Conservation (phyloP, 2,329 filamentous ascomycete species). For the Coleophoma eucalyptorum region DNA sequence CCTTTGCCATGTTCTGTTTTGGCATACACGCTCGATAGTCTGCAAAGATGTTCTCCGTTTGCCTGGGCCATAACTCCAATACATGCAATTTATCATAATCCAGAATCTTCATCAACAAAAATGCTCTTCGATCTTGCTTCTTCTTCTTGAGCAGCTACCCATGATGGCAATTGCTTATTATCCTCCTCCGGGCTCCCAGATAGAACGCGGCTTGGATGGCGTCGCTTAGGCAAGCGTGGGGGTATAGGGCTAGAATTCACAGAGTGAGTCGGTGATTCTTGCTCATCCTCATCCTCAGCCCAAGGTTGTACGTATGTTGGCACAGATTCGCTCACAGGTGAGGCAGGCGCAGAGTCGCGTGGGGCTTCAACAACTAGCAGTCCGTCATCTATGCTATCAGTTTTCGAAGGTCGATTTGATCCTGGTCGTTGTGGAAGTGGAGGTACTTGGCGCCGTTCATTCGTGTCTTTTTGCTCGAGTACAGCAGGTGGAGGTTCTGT, state of each 20-base stretch:
- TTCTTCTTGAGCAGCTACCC: conserved; percentile 30
- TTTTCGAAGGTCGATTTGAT: conserved; percentile 26
- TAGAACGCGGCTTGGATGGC: conserved; percentile 14
- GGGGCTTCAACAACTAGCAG: conserved; percentile 65
- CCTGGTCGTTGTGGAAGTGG: conserved; percentile 44
- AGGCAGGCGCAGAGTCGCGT: conserved; percentile 58
- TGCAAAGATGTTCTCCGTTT: too few species aligned
- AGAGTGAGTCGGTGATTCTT: conserved; percentile 7
- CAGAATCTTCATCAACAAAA: conserved; percentile 26
- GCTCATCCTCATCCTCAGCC: conserved; percentile 30
- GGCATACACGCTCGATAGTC: too few species aligned
- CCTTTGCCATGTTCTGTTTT: too few species aligned
- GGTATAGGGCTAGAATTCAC: conserved; percentile 3
- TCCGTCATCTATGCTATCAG: conserved; percentile 40
- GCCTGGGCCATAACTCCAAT: neutral
- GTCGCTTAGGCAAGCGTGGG: conserved; percentile 20
- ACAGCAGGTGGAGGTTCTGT: conserved; percentile 9
- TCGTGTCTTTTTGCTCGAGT: conserved; percentile 27
- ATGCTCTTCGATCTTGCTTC: conserved; percentile 27
- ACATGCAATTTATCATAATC: neutral
- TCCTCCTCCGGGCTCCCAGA: conserved; percentile 28
- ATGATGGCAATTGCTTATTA: conserved; percentile 22
- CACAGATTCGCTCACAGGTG: conserved; percentile 38
- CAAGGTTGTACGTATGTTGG: conserved; percentile 27
- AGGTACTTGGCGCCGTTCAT: conserved; percentile 20